Evolutionary conservation across 768 basidiomycete species (phyloP).

Genomic region (Termitomyces sp.): DNA sequence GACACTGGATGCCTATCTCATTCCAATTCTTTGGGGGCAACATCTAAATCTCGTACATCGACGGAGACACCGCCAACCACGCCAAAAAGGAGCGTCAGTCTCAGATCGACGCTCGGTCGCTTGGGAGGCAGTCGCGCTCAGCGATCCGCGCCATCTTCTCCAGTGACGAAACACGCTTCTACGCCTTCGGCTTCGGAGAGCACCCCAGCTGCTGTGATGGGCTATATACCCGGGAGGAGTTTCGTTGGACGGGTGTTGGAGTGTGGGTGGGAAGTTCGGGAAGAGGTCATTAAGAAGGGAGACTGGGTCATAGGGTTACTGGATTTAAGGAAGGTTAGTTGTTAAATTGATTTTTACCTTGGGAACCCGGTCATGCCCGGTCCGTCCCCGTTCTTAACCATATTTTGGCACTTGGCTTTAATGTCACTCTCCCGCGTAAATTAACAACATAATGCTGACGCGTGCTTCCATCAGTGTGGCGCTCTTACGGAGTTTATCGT

Average conservation of each 20-base stretch:
- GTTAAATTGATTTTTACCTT: neutral
- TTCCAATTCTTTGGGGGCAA: neutral
- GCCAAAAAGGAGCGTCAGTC: constrained; percentile 16
- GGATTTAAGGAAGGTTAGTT: constrained; percentile 72
- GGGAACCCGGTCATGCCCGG: neutral
- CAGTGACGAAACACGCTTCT: neutral
- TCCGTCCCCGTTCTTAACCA: neutral
- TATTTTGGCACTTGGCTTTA: neutral
- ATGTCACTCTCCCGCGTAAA: neutral
- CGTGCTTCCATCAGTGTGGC: constrained; percentile 53
- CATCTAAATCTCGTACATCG: constrained; percentile 3
- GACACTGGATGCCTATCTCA: constrained; percentile 4
- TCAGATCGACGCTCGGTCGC: constrained; percentile 17
- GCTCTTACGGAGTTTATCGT: constrained; percentile 87
- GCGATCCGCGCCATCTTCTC: constrained; percentile 1
- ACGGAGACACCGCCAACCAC: constrained; percentile 6
- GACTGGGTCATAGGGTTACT: constrained; percentile 86
- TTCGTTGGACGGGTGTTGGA: constrained; percentile 83
- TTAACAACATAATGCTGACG: constrained; percentile 8
- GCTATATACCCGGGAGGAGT: constrained; percentile 83
- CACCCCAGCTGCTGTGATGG: constrained; percentile 35
- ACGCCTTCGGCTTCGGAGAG: neutral
- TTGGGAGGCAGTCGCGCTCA: constrained; percentile 8
- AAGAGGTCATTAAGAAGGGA: constrained; percentile 61
- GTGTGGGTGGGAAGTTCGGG: constrained; percentile 75